A percentile compares a stretch with the other conserved stretches of the same genome.
Conservation (phyloP, 805 yeast genomes). For the Myxozyma neotropica region DNA sequence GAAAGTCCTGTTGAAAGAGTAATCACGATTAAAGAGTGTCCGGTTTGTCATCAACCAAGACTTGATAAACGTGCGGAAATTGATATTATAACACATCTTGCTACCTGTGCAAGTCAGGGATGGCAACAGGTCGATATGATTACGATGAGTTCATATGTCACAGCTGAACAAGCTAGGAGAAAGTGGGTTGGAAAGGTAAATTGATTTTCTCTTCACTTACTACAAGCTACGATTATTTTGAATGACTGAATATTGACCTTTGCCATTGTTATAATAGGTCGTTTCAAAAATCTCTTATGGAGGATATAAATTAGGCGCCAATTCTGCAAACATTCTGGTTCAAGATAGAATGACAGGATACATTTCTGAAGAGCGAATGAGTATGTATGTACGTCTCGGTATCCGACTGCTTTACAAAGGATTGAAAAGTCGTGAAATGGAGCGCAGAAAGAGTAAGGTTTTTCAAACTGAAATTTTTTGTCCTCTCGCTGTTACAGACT, state of each 20-base stretch:
- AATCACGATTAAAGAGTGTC: constrained; percentile 71
- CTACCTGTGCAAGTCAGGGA: constrained; percentile 78
- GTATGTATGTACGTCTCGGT: constrained; percentile 83
- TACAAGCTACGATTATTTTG: too few relatives aligned
- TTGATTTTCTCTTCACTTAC: not conserved
- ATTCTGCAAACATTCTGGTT: constrained; percentile 91
- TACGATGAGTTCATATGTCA: constrained; percentile 68
- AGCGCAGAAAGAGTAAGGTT: constrained; percentile 50
- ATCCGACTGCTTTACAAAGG: constrained; percentile 82
- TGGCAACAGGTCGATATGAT: constrained; percentile 70
- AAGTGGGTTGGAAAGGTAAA: constrained; percentile 76
- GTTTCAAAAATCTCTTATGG: constrained; percentile 87
- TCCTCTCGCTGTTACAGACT: too few relatives aligned
- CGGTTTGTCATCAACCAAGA: constrained; percentile 70
- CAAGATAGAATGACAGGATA: constrained; percentile 90
- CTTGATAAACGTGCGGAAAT: constrained; percentile 56
- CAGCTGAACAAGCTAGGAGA: constrained; percentile 79
- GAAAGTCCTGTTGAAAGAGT: constrained; percentile 45
- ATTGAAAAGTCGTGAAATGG: constrained; percentile 56
- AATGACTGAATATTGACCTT: too few relatives aligned
- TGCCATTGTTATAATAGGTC: constrained; percentile 42
- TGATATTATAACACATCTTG: constrained; percentile 83
- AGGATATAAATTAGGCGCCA: constrained; percentile 78
- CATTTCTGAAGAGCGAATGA: constrained; percentile 90
- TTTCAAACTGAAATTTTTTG: too few relatives aligned